phyloP scores from a whole-genome alignment of 148 eudicot genomes.

The Spergularia marina region DNA sequence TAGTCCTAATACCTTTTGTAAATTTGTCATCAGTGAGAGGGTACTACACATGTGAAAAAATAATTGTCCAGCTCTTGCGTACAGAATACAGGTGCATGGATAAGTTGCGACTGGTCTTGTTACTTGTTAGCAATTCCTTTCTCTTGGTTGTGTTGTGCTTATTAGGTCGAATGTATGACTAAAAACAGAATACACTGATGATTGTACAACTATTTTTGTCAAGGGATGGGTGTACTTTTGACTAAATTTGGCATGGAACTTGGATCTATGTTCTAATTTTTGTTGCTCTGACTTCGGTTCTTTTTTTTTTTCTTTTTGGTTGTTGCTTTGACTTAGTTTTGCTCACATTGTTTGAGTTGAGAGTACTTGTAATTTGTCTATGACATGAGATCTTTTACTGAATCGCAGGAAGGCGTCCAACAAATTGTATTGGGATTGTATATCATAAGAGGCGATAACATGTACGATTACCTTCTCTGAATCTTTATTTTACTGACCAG shows the following conservation, averaged over 20 bases:
- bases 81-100: not conserved
- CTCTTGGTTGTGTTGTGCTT: not conserved
- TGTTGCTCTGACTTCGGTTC: not conserved
- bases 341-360: not conserved
- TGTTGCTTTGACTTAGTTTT: not conserved
- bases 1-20: not conserved
- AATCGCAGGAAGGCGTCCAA: constrained; percentile 86
- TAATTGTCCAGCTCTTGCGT: not conserved
- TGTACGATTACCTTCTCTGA: constrained; percentile 45
- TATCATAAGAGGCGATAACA: constrained; percentile 96
- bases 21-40: not conserved
- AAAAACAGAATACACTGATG: not conserved
- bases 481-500: not conserved
- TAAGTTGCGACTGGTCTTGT: not conserved
- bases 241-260: constrained; percentile 2
- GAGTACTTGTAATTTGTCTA: not conserved
- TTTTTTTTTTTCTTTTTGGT: not conserved
- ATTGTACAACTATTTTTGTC: not conserved
- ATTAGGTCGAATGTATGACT: not conserved
- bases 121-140: not conserved
- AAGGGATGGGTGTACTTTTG: not conserved
- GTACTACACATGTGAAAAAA: not conserved
- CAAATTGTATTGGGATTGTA: constrained; percentile 91
- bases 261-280: not conserved
- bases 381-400: constrained; percentile 19